A percentile compares a stretch with the other conserved stretches of the same genome.
Conservation (phyloP, 2,329 filamentous ascomycete genomes). For the Cryphonectria carpinicola region DNA sequence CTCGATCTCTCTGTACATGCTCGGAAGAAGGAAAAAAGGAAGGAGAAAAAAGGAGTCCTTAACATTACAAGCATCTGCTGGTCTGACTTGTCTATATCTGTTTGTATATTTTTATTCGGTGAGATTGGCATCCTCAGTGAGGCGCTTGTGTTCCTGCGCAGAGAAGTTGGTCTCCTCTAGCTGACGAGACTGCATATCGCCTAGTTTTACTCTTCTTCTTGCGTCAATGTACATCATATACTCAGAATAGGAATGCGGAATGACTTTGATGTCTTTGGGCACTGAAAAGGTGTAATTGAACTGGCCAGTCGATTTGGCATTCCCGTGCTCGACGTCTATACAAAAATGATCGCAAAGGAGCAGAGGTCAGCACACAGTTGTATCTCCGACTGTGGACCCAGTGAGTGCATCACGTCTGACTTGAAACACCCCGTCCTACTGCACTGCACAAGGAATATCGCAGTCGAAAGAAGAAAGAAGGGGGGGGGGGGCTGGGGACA, state of each 20-base stretch:
- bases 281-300: conserved; percentile 70
- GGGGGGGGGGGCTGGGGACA: too few species aligned
- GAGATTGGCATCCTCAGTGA: conserved; percentile 24
- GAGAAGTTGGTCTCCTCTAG: conserved; percentile 24
- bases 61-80: background rate
- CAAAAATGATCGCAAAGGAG: background rate
- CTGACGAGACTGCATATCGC: conserved; percentile 33
- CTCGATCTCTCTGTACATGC: background rate
- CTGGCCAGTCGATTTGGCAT: conserved; percentile 69
- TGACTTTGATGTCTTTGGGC: conserved; percentile 42
- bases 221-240: conserved; percentile 51
- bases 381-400: background rate
- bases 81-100: background rate
- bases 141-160: conserved; percentile 9
- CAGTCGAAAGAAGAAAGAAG: background rate
- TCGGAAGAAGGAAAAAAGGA: background rate
- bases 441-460: background rate
- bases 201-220: conserved; percentile 42
- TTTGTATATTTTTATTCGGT: conserved; percentile 22
- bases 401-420: background rate
- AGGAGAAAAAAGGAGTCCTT: background rate
- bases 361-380: conserved; percentile 7
- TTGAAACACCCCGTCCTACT: background rate
- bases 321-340: conserved; percentile 62
- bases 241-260: conserved; percentile 46